Conservation (phyloP, 2,329 filamentous ascomycete species). For the Colletotrichum orbiculare region DNA sequence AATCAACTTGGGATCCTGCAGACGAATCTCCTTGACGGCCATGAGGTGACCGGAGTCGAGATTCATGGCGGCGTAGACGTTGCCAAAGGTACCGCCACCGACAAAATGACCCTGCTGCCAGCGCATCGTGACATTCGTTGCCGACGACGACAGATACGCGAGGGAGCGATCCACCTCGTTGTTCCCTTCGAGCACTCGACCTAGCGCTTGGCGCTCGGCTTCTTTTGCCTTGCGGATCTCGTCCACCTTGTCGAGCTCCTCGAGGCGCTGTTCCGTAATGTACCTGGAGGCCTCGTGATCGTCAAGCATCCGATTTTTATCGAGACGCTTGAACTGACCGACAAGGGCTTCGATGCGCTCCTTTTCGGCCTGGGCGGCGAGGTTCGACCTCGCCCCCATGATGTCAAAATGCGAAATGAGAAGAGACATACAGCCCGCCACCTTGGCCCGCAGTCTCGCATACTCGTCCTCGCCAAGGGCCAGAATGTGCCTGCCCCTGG, state of each 20-base stretch:
- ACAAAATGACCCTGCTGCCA: slow-evolving; percentile 99
- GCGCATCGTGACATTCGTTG: slow-evolving; percentile 93
- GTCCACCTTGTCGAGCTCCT: slow-evolving; percentile 81
- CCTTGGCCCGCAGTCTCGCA: slow-evolving; percentile 82
- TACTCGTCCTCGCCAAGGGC: slow-evolving; percentile 91
- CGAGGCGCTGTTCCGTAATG: slow-evolving; percentile 80
- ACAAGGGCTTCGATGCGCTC: slow-evolving; percentile 85
- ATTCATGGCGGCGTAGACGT: slow-evolving; percentile 97
- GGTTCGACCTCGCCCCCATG: slow-evolving; percentile 93
- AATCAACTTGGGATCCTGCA: slow-evolving; percentile 96
- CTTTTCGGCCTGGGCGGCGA: slow-evolving; percentile 94
- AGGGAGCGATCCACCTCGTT: slow-evolving; percentile 97
- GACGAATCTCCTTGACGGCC: slow-evolving; percentile 98
- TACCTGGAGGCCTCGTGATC: slow-evolving; percentile 86
- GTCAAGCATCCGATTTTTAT: slow-evolving; percentile 77
- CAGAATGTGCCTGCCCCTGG: slow-evolving; percentile 91
- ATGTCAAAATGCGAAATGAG: slow-evolving; percentile 99
- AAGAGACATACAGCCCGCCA: slow-evolving; percentile 96
- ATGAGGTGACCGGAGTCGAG: slow-evolving; percentile 95
- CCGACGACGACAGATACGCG: slow-evolving; percentile 91
- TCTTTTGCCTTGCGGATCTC: slow-evolving; percentile 81
- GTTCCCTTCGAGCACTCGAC: slow-evolving; percentile 90
- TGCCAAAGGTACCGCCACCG: slow-evolving; percentile 95
- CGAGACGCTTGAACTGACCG: slow-evolving; percentile 80
- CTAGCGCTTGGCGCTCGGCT: slow-evolving; percentile 86